A percentile compares a stretch with the other conserved stretches of the same genome.
phyloP scores from a whole-genome alignment of 805 yeast genomes.

The Debaryomyces castellii region DNA sequence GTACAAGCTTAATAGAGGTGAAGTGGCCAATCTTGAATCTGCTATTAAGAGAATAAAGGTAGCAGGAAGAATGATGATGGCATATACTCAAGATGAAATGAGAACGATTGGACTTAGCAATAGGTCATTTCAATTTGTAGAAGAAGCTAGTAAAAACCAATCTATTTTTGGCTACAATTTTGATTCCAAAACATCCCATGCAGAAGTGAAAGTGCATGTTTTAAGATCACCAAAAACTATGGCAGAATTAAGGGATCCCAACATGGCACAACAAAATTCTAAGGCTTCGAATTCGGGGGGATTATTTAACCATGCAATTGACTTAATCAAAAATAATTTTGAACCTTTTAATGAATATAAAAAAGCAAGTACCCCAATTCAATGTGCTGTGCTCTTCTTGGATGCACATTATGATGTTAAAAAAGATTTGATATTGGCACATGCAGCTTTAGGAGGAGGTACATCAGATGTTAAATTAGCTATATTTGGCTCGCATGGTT shows the following conservation, averaged over 20 bases:
- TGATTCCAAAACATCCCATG: slow-evolving; percentile 54
- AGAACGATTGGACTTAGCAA: slow-evolving; percentile 71
- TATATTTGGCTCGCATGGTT: slow-evolving; percentile 90
- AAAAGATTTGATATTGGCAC: slow-evolving; percentile 64
- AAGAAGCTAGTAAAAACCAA: slow-evolving; percentile 39
- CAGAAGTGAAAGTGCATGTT: slow-evolving; percentile 76
- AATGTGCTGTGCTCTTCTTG: slow-evolving; percentile 81
- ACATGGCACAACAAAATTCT: slow-evolving; percentile 83
- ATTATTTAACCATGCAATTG: slow-evolving; percentile 74
- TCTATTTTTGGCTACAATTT: slow-evolving; percentile 33
- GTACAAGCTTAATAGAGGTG: slow-evolving; percentile 45
- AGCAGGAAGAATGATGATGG: slow-evolving; percentile 87
- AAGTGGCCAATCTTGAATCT: slow-evolving; percentile 64
- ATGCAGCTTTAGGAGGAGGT: slow-evolving; percentile 96
- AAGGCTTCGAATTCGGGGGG: slow-evolving; percentile 74
- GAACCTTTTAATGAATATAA: slow-evolving; percentile 32
- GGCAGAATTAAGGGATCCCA: slow-evolving; percentile 70
- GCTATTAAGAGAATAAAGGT: slow-evolving; percentile 75
- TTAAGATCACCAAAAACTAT: slow-evolving; percentile 65
- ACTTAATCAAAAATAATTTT: slow-evolving; percentile 51
- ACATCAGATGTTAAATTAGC: slow-evolving; percentile 69
- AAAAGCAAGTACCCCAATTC: slow-evolving; percentile 56
- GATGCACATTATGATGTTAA: slow-evolving; percentile 82
- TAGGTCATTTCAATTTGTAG: slow-evolving; percentile 73
- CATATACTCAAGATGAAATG: slow-evolving; percentile 91